Percentiles rank a stretch among this genome's conserved stretches.
Evolutionary conservation across 108 stramenopile species (phyloP).

Genomic region (Pseudonitzschia pungens): DNA sequence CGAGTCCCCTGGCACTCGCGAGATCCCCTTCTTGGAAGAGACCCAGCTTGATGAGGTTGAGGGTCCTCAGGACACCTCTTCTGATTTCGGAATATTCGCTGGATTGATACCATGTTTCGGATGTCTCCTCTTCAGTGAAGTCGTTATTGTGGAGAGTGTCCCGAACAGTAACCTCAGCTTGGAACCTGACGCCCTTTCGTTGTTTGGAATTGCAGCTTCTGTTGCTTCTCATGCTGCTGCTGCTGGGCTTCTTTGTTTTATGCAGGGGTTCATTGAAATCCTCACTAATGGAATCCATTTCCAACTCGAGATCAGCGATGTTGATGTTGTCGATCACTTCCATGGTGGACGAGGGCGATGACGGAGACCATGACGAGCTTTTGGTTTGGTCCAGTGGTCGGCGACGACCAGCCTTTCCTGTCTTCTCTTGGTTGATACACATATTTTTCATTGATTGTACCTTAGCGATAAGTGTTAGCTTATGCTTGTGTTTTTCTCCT

Average conservation of each 20-base stretch:
- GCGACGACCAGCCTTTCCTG: not conserved
- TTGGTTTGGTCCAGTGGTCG: not conserved
- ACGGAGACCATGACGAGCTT: too few species aligned
- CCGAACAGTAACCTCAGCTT: not conserved
- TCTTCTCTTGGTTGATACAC: not conserved
- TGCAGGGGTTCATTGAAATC: too few species aligned
- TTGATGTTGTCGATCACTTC: not conserved
- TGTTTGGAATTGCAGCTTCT: not conserved
- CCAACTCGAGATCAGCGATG: not conserved
- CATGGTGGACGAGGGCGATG: not conserved
- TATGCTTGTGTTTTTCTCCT: not conserved
- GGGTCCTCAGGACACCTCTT: not conserved
- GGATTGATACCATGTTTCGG: not conserved
- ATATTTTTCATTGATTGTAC: not conserved
- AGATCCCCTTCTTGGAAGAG: not conserved
- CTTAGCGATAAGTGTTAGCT: not conserved
- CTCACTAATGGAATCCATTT: too few species aligned
- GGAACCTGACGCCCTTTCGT: not conserved
- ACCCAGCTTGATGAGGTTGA: not conserved
- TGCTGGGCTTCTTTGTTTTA: too few species aligned
- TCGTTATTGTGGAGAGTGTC: not conserved
- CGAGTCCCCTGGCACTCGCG: not conserved
- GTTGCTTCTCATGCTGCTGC: not conserved
- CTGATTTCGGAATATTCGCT: not conserved
- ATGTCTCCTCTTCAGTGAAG: not conserved